Evolutionary conservation across 495 filamentous ascomycete species (phyloP).

Genomic region (Annulohypoxylon bovei): DNA sequence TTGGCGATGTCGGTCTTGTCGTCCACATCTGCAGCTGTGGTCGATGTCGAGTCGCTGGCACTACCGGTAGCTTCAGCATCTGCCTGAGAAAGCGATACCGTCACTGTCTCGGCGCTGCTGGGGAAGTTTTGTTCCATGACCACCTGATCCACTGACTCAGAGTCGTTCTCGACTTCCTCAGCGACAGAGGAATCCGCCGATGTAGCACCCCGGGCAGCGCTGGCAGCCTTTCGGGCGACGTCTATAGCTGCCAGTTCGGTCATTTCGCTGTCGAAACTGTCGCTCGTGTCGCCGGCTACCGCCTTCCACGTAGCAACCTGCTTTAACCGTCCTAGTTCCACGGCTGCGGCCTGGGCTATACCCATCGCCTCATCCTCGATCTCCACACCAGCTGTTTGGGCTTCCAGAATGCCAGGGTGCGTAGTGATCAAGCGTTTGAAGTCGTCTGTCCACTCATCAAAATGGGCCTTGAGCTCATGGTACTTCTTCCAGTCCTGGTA

Average conservation of each 20-base stretch:
- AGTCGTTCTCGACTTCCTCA: conserved; percentile 20
- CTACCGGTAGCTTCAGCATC: conserved; percentile 16
- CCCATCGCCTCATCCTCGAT: conserved; percentile 82
- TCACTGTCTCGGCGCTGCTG: conserved; percentile 27
- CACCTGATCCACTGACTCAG: conserved; percentile 25
- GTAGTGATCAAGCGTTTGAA: conserved; percentile 75
- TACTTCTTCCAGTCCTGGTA: conserved; percentile 98
- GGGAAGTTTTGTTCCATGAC: conserved; percentile 18
- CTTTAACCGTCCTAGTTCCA: conserved; percentile 84
- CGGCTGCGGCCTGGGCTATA: conserved; percentile 80
- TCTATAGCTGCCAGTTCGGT: conserved; percentile 57
- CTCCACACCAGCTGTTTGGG: conserved; percentile 71
- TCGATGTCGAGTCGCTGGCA: conserved; percentile 19
- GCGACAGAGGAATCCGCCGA: conserved; percentile 28
- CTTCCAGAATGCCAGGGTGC: conserved; percentile 76
- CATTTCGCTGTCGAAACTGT: conserved; percentile 72
- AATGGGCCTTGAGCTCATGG: conserved; percentile 81
- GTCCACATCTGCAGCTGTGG: background rate
- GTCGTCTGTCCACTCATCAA: conserved; percentile 85
- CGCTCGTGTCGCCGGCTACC: conserved; percentile 73
- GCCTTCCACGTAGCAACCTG: conserved; percentile 89
- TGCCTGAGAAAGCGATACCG: conserved; percentile 32
- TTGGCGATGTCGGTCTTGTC: conserved; percentile 11
- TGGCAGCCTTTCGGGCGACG: conserved; percentile 42
- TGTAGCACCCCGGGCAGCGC: conserved; percentile 37